These are phyloP conservation scores for Arthroderma uncinatum DNA, from an alignment of 2,329 filamentous ascomycete genomes.

Conservation along the genomic window DNA sequence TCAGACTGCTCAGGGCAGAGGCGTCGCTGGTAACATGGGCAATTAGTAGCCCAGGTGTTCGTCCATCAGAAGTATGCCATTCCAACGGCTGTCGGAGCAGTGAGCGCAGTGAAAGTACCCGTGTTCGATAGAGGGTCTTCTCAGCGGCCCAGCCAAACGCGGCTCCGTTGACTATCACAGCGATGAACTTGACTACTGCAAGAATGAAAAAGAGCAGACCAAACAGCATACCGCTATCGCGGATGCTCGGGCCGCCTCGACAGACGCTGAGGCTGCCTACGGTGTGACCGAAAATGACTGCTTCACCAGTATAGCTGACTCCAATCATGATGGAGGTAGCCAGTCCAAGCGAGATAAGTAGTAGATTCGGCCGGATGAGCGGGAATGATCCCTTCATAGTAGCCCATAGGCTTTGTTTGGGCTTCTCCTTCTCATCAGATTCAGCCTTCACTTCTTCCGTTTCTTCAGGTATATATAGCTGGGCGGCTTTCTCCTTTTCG, in stretches of 20 bases:
- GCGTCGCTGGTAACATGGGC: constrained; percentile 56
- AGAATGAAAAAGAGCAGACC: constrained; percentile 46
- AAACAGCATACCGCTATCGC: constrained; percentile 39
- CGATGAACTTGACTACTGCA: constrained; percentile 43
- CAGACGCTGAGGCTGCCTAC: constrained; percentile 43
- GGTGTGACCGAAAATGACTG: constrained; percentile 45
- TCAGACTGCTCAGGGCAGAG: constrained; percentile 51
- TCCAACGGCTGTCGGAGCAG: constrained; percentile 51
- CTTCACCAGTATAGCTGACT: constrained; percentile 43
- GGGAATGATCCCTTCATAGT: constrained; percentile 26
- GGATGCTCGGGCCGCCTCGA: constrained; percentile 35
- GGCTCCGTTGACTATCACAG: constrained; percentile 47
- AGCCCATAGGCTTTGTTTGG: constrained; percentile 15
- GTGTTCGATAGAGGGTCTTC: constrained; percentile 48
- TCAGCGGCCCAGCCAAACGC: constrained; percentile 47
- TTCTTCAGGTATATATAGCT: not conserved
- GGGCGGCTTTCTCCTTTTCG: not conserved
- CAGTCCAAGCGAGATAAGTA: constrained; percentile 35
- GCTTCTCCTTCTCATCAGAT: not conserved
- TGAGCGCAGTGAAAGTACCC: constrained; percentile 49
- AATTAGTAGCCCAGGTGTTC: constrained; percentile 48
- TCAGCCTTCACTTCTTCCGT: not conserved
- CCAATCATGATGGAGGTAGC: constrained; percentile 41
- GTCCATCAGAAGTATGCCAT: constrained; percentile 53
- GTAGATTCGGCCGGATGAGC: constrained; percentile 32